Evolutionary conservation across 1,139 yeast species (phyloP), one percentile per base, ranked within the genome.

Genomic region (Blastobotrys apis): DNA sequence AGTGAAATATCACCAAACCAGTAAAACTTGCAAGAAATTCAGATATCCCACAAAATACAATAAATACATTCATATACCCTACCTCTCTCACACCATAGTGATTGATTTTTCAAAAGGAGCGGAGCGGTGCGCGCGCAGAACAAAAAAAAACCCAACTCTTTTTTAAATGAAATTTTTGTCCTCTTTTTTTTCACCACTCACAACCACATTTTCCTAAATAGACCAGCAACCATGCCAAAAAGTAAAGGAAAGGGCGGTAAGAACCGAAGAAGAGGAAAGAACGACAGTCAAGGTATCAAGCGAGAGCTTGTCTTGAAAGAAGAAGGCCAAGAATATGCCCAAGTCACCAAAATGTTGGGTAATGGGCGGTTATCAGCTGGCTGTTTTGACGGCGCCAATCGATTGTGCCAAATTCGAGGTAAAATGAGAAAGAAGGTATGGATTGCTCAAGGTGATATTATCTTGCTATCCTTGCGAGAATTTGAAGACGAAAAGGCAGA

Each of bases 241-340:
- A 71, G 69, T 50, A 75, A 75, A 64, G 80, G 80, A 59, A 75
- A 75, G 63, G 68, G 68, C 44, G 66, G 67, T 45, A 81, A 84
- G 75, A 90, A 88, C 69, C 86, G 97, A 76, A 86, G 97, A 80
- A 86, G 97, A 80, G 98, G 98, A 69, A 92, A 92, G 94, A 90
- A 88, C 69, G 95, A 83, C 66, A 81, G 81, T 68, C 84, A 79
- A 52, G 83, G 85, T 52, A 90, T 87, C 71, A 92, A 94, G 78
- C 86, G 98, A 72, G 99, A 92, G 67, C 78, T 92, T 60, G 78
- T 81, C 65, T 78, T 77, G 66, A 88, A 83, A 64, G 99, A 92
- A 56, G 99, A 94, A 60, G 96, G 95, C 49, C 98, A 92, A 57
- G 98, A 92, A 67, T 94, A 94, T 64, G 99, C 97, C 47, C 98